phyloP scores from a whole-genome alignment of 345 rosid genomes.

The Trapa incisa region DNA sequence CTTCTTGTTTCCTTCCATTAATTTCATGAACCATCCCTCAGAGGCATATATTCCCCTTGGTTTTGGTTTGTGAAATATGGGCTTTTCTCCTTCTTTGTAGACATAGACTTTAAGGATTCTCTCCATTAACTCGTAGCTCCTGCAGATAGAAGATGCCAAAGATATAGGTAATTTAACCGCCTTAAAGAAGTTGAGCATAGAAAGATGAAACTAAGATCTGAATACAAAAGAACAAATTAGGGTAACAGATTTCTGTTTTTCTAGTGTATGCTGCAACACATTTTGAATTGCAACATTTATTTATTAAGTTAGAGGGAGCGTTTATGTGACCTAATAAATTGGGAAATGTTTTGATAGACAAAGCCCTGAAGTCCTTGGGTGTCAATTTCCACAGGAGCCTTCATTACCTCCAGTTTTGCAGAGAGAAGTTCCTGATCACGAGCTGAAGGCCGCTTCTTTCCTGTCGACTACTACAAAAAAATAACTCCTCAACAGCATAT shows the following conservation, averaged over 20 bases:
- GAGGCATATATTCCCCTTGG: constrained; percentile 81
- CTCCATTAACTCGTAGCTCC: constrained; percentile 86
- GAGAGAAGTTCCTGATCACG: constrained; percentile 49
- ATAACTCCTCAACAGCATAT: constrained; percentile 7
- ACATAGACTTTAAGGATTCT: constrained; percentile 54
- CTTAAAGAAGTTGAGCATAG: neutral
- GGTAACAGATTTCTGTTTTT: neutral
- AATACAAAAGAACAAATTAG: neutral
- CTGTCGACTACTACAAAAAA: constrained; percentile 32
- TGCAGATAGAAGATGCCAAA: constrained; percentile 12
- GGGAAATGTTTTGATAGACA: constrained; percentile 55
- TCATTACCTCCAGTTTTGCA: constrained; percentile 42
- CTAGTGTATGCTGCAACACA: neutral
- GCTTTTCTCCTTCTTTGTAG: constrained; percentile 75
- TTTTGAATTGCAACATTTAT: neutral
- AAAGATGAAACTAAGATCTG: neutral
- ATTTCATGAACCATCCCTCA: constrained; percentile 94
- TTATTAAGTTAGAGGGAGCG: neutral
- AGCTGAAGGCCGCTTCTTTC: constrained; percentile 32
- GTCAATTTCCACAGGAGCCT: constrained; percentile 29
- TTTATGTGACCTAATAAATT: constrained; percentile 37
- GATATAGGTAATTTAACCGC: neutral
- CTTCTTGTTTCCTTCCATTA: constrained; percentile 61
- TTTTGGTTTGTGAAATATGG: constrained; percentile 58
- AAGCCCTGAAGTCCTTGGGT: constrained; percentile 31